A percentile compares a stretch with the other conserved stretches of the same genome.
Evolutionary conservation across 495 filamentous ascomycete genomes (phyloP).

Genomic region (Hamigera avellanea): DNA sequence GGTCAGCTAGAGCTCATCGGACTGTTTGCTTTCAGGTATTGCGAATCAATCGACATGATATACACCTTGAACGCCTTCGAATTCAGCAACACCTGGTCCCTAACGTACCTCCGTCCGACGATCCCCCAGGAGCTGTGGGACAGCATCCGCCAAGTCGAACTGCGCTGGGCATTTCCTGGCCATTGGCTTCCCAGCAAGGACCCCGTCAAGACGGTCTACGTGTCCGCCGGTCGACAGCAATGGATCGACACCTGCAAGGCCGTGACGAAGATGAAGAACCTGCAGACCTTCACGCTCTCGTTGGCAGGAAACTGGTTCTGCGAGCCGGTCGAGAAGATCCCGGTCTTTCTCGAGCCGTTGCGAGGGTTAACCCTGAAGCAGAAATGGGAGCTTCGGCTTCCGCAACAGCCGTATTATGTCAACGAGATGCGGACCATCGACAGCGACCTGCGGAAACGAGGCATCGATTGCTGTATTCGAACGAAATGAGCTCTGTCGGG

Average conservation of each 20-base stretch:
- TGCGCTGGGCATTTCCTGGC: slow-evolving; percentile 35
- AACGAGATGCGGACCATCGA: slow-evolving; percentile 20
- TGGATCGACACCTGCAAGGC: slow-evolving; percentile 31
- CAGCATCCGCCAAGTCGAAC: slow-evolving; percentile 25
- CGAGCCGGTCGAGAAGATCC: slow-evolving; percentile 31
- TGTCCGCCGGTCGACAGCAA: slow-evolving; percentile 29
- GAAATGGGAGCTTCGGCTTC: slow-evolving; percentile 8
- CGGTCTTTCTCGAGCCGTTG: slow-evolving; percentile 30
- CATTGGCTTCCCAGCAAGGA: slow-evolving; percentile 37
- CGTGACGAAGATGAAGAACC: slow-evolving; percentile 12
- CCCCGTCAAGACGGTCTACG: slow-evolving; percentile 31
- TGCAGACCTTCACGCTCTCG: slow-evolving; percentile 27
- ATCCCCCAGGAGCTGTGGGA: slow-evolving; percentile 21
- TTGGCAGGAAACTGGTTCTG: slow-evolving; percentile 31
- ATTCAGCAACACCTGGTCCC: slow-evolving; percentile 37
- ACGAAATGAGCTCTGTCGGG: too few relatives aligned
- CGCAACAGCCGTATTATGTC: slow-evolving; percentile 27
- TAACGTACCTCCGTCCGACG: slow-evolving; percentile 31
- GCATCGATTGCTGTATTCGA: slow-evolving; percentile 1
- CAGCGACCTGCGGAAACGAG: slow-evolving; percentile 20
- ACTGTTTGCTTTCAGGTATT: slow-evolving; percentile 14
- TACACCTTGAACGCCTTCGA: slow-evolving; percentile 30
- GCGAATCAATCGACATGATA: slow-evolving; percentile 27
- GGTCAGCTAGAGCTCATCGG: background rate
- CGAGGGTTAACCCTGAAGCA: slow-evolving; percentile 12